These are phyloP conservation scores for Daedaleopsis nitida DNA, from an alignment of 768 basidiomycete species.

Conservation along the genomic window DNA sequence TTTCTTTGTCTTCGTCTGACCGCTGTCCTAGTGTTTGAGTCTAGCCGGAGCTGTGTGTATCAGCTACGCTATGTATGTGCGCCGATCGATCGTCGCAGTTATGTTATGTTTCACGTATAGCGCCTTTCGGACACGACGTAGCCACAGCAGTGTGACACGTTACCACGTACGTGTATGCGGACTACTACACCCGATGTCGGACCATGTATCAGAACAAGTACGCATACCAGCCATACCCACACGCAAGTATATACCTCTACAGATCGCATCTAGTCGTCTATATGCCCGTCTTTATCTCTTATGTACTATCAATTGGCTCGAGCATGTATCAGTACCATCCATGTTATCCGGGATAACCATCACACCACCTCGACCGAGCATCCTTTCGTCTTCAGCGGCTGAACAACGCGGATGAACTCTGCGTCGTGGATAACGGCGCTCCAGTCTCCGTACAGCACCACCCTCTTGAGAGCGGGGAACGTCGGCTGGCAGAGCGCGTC, in stretches of 20 bases:
- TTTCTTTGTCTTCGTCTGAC: not conserved
- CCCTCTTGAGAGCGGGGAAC: slow-evolving; percentile 47
- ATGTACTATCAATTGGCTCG: not conserved
- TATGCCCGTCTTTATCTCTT: not conserved
- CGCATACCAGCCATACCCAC: not conserved
- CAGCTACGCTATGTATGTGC: not conserved
- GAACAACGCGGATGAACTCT: slow-evolving; percentile 37
- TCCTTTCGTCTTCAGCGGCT: slow-evolving; percentile 37
- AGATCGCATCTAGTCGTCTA: not conserved
- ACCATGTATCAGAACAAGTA: not conserved
- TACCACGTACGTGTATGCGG: too few species aligned
- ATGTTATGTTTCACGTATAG: not conserved
- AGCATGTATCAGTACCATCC: not conserved
- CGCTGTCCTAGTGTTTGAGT: not conserved
- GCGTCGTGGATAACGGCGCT: slow-evolving; percentile 37
- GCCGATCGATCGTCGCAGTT: not conserved
- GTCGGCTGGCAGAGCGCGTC: slow-evolving; percentile 39
- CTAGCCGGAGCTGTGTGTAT: not conserved
- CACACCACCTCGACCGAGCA: slow-evolving; percentile 28
- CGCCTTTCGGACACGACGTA: not conserved
- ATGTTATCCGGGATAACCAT: not conserved
- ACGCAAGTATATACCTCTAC: not conserved
- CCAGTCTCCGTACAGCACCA: slow-evolving; percentile 62
- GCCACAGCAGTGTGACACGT: not conserved
- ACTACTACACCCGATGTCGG: not conserved